Percentiles rank a stretch among this genome's conserved stretches.
phyloP scores from a whole-genome alignment of 805 yeast species.

The Saturnispora silvae region DNA sequence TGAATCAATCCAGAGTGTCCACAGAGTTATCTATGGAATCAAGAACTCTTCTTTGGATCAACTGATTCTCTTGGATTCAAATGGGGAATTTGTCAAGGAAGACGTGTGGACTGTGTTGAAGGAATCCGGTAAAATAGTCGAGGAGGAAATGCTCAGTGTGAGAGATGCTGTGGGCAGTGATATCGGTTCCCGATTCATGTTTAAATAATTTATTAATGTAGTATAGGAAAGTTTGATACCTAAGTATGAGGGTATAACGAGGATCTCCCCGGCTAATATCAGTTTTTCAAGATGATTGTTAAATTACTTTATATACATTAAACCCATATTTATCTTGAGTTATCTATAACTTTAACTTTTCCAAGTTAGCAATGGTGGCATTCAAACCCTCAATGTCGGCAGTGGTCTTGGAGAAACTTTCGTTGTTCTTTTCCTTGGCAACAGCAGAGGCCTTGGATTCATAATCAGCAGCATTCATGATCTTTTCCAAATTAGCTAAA shows the following conservation, averaged over 20 bases:
- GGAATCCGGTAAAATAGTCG: constrained; percentile 37
- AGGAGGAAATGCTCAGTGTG: constrained; percentile 11
- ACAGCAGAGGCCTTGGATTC: constrained; percentile 73
- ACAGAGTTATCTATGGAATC: constrained; percentile 4
- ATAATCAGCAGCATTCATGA: constrained; percentile 63
- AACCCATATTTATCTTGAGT: neutral
- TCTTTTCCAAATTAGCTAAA: constrained; percentile 56
- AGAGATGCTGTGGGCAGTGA: constrained; percentile 1
- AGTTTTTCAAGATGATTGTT: too few relatives aligned
- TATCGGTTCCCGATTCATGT: constrained; percentile 1
- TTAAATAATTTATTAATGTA: neutral
- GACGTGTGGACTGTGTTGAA: constrained; percentile 46
- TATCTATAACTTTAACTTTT: constrained; percentile 53
- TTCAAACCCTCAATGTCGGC: constrained; percentile 90
- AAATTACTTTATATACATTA: neutral
- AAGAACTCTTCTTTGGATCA: constrained; percentile 29
- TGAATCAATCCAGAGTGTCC: constrained; percentile 2
- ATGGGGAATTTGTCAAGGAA: constrained; percentile 55
- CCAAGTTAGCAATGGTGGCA: constrained; percentile 75
- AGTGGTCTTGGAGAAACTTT: constrained; percentile 53
- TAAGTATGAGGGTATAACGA: too few relatives aligned
- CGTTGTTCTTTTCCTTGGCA: constrained; percentile 67
- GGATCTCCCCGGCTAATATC: too few relatives aligned
- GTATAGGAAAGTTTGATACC: too few relatives aligned
- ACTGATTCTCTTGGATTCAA: constrained; percentile 59